These are phyloP conservation scores for Daldinia loculata DNA, from an alignment of 495 filamentous ascomycete species.

Conservation along the genomic window DNA sequence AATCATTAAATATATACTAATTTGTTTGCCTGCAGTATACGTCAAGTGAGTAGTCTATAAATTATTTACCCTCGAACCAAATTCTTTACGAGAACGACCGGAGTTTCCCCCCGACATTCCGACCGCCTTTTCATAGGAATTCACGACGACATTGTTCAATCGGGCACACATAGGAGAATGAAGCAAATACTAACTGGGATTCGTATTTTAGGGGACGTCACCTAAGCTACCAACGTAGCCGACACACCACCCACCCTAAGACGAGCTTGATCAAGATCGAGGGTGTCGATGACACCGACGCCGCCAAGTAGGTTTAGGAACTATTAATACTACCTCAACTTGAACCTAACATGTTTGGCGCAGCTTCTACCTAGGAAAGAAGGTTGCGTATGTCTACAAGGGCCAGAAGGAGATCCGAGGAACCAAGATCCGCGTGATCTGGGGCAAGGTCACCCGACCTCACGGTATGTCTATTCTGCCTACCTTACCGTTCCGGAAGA, in stretches of 20 bases:
- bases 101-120: not conserved
- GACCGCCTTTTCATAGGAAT: not conserved
- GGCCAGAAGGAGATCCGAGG: conserved; percentile 90
- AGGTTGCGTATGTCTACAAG: conserved; percentile 96
- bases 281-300: conserved; percentile 86
- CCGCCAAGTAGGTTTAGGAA: conserved; percentile 73
- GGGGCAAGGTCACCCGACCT: conserved; percentile 96
- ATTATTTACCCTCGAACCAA: conserved; percentile 23
- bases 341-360: conserved; percentile 39
- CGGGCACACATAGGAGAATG: not conserved
- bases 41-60: conserved; percentile 79
- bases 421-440: conserved; percentile 98
- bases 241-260: conserved; percentile 83
- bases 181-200: conserved; percentile 45
- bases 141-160: not conserved
- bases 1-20: conserved; percentile 43
- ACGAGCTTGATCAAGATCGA: conserved; percentile 95
- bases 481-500: not conserved
- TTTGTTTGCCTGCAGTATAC: conserved; percentile 69
- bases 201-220: conserved; percentile 76
- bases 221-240: conserved; percentile 91
- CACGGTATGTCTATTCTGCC: conserved; percentile 71
- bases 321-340: not conserved
- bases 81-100: conserved; percentile 8
- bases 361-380: conserved; percentile 94